Percentiles rank a stretch among this genome's conserved stretches.
Evolutionary conservation across 2,329 filamentous ascomycete species (phyloP).

Genomic region (Blastomyces parvus): DNA sequence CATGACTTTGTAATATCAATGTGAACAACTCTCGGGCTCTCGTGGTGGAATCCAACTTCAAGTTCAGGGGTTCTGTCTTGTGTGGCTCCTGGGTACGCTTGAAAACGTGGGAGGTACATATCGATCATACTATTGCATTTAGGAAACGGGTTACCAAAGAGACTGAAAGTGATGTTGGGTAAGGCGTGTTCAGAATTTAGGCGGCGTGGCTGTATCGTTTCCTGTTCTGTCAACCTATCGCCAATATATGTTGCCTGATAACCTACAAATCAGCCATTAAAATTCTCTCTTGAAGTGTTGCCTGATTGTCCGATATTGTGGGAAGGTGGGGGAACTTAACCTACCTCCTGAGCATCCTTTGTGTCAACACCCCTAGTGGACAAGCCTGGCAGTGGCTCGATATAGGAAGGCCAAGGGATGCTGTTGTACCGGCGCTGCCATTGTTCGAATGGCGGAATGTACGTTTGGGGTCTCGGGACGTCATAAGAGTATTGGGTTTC

Average conservation of each 20-base stretch:
- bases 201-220: background rate
- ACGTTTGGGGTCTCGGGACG: background rate
- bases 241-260: background rate
- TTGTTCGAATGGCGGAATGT: background rate
- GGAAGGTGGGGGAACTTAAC: background rate
- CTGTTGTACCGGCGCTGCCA: background rate
- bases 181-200: background rate
- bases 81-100: background rate
- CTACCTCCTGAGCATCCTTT: background rate
- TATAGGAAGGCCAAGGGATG: background rate
- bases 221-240: background rate
- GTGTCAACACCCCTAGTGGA: background rate
- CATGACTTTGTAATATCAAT: constrained; percentile 14
- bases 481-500: background rate
- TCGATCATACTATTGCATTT: constrained; percentile 6
- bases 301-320: background rate
- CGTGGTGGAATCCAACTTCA: constrained; percentile 14
- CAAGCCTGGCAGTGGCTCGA: background rate
- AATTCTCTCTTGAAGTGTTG: background rate
- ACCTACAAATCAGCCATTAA: background rate
- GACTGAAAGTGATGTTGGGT: constrained; percentile 1
- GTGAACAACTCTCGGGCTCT: constrained; percentile 18
- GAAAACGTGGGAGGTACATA: constrained; percentile 10
- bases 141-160: constrained; percentile 12
- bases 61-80: background rate